Conservation (phyloP, 495 filamentous ascomycete genomes). For the Daldinia bambusicola region DNA sequence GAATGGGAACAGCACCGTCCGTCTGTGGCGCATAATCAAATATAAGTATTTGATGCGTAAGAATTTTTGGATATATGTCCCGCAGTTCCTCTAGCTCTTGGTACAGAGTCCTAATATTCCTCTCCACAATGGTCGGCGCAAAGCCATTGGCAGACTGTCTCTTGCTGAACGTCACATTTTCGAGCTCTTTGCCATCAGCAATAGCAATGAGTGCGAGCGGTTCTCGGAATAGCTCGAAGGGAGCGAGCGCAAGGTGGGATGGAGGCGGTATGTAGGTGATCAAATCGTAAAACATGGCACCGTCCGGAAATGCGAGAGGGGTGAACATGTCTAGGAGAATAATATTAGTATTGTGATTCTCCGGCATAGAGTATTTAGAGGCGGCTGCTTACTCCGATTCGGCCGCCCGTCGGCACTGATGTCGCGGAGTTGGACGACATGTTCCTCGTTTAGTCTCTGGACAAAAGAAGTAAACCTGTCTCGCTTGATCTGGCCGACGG, state of each 20-base stretch:
- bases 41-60: constrained; percentile 80
- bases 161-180: constrained; percentile 56
- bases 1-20: constrained; percentile 59
- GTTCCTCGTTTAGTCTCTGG: constrained; percentile 77
- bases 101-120: constrained; percentile 64
- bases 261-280: constrained; percentile 79
- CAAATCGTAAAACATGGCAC: constrained; percentile 89
- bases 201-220: constrained; percentile 82
- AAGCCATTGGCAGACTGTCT: constrained; percentile 57
- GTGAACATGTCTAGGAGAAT: constrained; percentile 85
- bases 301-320: constrained; percentile 88
- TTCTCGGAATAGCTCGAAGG: constrained; percentile 86
- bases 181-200: constrained; percentile 74
- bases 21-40: constrained; percentile 71
- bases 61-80: constrained; percentile 76
- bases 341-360: constrained; percentile 47
- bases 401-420: constrained; percentile 88
- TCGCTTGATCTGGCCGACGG: constrained; percentile 84
- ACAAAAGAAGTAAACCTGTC: constrained; percentile 83
- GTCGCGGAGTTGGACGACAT: constrained; percentile 88
- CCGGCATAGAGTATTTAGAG: not conserved
- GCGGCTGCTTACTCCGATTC: constrained; percentile 78
- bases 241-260: constrained; percentile 79
- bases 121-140: constrained; percentile 57
- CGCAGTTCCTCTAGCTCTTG: constrained; percentile 74